Base-by-base conservation (phyloP, 2,329 filamentous ascomycete genomes). In the Aspergillus sp. region DNA sequence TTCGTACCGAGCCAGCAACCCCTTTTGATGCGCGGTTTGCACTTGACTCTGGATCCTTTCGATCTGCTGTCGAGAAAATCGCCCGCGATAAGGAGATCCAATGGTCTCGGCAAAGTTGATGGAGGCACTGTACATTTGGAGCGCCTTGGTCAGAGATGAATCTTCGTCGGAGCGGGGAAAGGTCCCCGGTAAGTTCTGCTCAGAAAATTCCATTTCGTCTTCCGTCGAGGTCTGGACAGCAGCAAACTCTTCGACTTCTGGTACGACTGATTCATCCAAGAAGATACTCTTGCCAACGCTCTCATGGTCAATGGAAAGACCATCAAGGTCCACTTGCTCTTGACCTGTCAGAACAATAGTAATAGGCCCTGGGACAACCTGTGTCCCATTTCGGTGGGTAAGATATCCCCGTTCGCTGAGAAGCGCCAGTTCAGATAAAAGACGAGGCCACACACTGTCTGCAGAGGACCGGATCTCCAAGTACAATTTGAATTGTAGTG, bases 331-430 rank as follows among this genome's bases (percentile, higher is more conserved):
- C 11, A 52, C 47, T 30, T 21, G 19, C n/a, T 48, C 50, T 17
- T 25, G 27, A 15, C 69, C 64, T 0, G 63, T 64, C 15, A 71
- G 57, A 1, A 74, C 64, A 3, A 74, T 54, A 1, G 69, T 73
- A 5, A 73, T 58, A 3, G 64, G 62, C 6, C 69, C 61, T 7
- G 62, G 57, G 5, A 70, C 53, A 19, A 72, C 23, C 13, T 54
- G 56, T 2, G 53, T 61, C 2, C 64, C 65, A 53, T 69, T 56
- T 53, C 65, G 64, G 54, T 70, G 67, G 1, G 69, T 68, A 3
- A 74, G 60, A 44, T 69, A 68, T 2, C 68, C 67, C 2, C 42
- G 57, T 25, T 67, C 56, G 11, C 62, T 65, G 6, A 74, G 57
- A 7, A 53, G 19, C 15, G 59, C 57, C 1, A 75, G 49, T 27